Conservation (phyloP, 164 flowering plant species). For the Cinnamomum chago region DNA sequence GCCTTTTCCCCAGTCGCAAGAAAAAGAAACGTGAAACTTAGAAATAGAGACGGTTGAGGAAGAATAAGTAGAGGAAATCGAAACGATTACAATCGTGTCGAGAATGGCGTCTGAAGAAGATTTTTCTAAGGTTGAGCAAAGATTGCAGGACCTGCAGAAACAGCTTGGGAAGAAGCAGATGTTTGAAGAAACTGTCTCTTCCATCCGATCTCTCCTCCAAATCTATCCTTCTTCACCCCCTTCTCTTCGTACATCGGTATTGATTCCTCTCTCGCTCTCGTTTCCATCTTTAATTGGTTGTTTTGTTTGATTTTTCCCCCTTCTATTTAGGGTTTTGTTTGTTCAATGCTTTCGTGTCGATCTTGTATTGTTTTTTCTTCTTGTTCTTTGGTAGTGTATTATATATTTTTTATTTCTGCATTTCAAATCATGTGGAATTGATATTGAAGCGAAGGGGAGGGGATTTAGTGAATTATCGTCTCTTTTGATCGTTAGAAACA, state of each 20-base stretch:
- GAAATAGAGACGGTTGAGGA: neutral
- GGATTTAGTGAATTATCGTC: no score
- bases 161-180: slow-evolving; percentile 66
- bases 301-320: neutral
- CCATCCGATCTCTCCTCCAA: slow-evolving; percentile 42
- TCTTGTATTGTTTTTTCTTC: no score
- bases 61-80: neutral
- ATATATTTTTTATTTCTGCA: neutral
- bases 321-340: no score
- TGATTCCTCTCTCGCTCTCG: neutral
- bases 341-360: no score
- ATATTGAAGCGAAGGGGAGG: neutral
- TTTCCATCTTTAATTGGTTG: neutral
- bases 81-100: no score
- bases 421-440: neutral
- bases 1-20: neutral
- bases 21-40: neutral
- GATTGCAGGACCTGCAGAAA: slow-evolving; percentile 65
- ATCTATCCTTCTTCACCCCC: slow-evolving; percentile 69
- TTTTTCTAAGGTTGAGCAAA: slow-evolving; percentile 23
- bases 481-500: no score
- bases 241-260: slow-evolving; percentile 58
- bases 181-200: slow-evolving; percentile 69
- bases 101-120: slow-evolving; percentile 41
- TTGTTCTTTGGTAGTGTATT: no score